Conservation (phyloP, 75 land plant species). For the Adiantum capillusveneris region DNA sequence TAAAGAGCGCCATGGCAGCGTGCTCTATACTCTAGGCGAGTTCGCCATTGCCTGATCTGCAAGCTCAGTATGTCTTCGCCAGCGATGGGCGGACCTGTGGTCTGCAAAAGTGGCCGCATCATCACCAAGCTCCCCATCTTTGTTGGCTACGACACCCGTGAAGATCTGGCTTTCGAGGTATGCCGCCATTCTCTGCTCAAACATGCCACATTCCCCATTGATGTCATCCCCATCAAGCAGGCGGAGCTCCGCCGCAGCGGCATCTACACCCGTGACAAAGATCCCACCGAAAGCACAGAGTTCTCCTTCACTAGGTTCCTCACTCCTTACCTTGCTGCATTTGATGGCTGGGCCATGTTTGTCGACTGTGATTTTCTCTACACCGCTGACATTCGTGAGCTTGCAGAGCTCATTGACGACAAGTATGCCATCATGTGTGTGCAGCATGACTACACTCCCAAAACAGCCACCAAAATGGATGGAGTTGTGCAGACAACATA, state of each 20-base stretch:
- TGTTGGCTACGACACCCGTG: conserved; percentile 71
- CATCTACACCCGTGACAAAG: conserved; percentile 51
- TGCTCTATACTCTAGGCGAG: no score
- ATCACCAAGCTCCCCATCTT: conserved; percentile 37
- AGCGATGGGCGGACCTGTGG: conserved; percentile 7
- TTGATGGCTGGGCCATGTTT: conserved; percentile 78
- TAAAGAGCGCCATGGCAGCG: no score
- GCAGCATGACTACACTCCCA: conserved; percentile 36
- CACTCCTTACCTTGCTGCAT: conserved; percentile 65
- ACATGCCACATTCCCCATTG: conserved; percentile 52
- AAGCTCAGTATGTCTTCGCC: no score
- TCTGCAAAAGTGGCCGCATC: conserved; percentile 15
- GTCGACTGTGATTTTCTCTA: conserved; percentile 81
- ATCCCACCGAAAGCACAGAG: conserved; percentile 65
- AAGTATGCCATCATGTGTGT: conserved; percentile 73
- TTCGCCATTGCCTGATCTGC: no score
- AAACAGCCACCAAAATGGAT: conserved; percentile 28
- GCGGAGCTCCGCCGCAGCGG: conserved; percentile 35
- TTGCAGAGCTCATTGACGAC: conserved; percentile 48
- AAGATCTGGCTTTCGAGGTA: conserved; percentile 68
- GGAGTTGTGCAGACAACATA: conserved; percentile 26
- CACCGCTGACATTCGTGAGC: conserved; percentile 45
- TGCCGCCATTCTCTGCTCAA: conserved; percentile 65
- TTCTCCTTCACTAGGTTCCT: conserved; percentile 79
- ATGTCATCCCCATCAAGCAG: conserved; percentile 59